Base-by-base conservation (phyloP, 345 rosid genomes). In the Heritiera littoralis region DNA sequence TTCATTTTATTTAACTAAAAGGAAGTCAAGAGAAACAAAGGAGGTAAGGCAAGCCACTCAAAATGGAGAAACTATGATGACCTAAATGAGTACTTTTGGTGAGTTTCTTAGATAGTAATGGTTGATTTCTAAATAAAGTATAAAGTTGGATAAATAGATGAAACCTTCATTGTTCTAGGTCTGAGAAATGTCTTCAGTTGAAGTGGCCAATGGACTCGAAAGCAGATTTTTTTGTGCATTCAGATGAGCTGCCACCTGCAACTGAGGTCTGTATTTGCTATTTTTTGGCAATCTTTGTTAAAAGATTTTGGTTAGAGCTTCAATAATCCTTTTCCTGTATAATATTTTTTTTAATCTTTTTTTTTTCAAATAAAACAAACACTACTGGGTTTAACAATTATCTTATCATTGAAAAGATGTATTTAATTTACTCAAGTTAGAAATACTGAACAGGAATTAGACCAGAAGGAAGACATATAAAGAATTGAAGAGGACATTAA, bases 11-110 rank as follows among this genome's bases (percentile, higher is more conserved):
- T 74, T 82, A 75, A 23, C 75, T 35, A 79, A 83, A 35, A 96
- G 99, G 99, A 96, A 90, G 94, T 85, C 73, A 86, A 72, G 85
- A 92, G 91, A 89, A 96, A 90, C 89, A 84, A 87, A 85, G 84
- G 82, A 73, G 98, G 99, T 81, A 94, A 83, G 82, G 95, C 93
- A 71, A 94, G 99, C 85, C 98, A 94, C 88, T 92, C 99, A 60
- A 90, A 77, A 84, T 94, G 98, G 99, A 94, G 99, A 86, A 96
- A 96, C 78, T 96, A 96, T 80, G 99, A 96, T 85, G 99, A 96
- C 82, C 79, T 96, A 70, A 96, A 96, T 81, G 99, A 96, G 87
- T 96, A 92, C 87, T 96, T 96, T 78, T 96, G 99, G 99, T 96
- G 80, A 86, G 87, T 83, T 81, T 28, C 61, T 55, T 85, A 68